Evolutionary conservation across 768 basidiomycete species (phyloP), one percentile per base, ranked within the genome.

Genomic region (Suillus discolor): DNA sequence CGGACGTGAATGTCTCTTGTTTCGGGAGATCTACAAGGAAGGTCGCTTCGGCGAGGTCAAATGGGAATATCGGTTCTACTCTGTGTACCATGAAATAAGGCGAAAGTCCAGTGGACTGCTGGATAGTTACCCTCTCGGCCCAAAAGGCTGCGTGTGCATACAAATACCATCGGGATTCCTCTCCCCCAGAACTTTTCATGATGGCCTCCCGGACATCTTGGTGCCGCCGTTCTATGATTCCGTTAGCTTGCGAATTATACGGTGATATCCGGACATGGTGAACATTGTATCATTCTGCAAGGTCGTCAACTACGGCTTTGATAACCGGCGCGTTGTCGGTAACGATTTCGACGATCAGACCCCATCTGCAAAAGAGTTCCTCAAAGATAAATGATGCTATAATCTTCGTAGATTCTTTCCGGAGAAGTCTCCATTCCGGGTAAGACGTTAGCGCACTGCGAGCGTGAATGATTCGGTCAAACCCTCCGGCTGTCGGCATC

Each of bases 351-450:
- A 6, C 64, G 28, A 44, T 18, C 0, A 7, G 44, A 7, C 44
- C 44, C 18, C 44, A 44, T 20, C 44, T n/a, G 53, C 68, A 72
- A 3, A 75, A 62, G 2, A 76, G 39, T 1, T 74, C 69, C 20
- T 72, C 57, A 5, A 71, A 73, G 0, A 75, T 63, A 23, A 71
- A 75, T 1, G 18, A 16, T 6, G 16, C 2, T 0, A 41, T 2
- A 0, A 62, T 51, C 0, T 38, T 12, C 0, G 41, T 64, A 0
- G 65, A 75, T 23, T 77, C 69, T 0, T 74, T 72, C 20, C 73
- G 61, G 1, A 74, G 64, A 76, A 80, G 79, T 61, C n/a, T 65
- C 61, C 61, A 81, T 77, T 9, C 79, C 23, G 7, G 69, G 8
- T 65, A 68, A 0, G 51, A 25, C 0, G 64, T 57, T 0, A 70